Percentiles rank a stretch among this genome's conserved stretches.
Evolutionary conservation across 1,139 yeast genomes (phyloP).

Genomic region (Yamadazyma membranifaciens): DNA sequence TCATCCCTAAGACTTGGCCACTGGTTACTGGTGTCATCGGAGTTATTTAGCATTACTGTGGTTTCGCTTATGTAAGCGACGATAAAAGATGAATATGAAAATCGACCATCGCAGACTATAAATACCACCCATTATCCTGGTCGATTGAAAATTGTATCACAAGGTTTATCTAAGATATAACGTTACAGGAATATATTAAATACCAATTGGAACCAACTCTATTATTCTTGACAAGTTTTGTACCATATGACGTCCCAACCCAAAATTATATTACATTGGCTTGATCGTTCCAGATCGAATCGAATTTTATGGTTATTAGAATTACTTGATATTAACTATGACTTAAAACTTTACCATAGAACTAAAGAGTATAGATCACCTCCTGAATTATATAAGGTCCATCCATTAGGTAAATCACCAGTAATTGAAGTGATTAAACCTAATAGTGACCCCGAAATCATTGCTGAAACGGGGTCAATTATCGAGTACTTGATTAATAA

Average conservation of each 20-base stretch:
- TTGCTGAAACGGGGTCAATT: conserved; percentile 43
- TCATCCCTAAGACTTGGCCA: no score
- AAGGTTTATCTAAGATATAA: no score
- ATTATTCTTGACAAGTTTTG: no score
- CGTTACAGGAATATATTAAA: no score
- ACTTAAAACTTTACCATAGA: conserved; percentile 31
- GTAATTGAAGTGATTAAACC: conserved; percentile 32
- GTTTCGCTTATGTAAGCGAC: conserved; percentile 1
- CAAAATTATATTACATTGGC: conserved; percentile 19
- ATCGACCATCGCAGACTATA: background rate
- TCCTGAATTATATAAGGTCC: conserved; percentile 29
- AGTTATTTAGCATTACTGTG: no score
- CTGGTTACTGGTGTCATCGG: no score
- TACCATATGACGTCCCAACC: conserved; percentile 6
- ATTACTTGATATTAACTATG: conserved; percentile 33
- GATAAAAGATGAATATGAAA: background rate
- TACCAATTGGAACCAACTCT: no score
- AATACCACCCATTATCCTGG: background rate
- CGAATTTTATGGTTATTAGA: conserved; percentile 42
- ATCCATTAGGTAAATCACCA: conserved; percentile 44
- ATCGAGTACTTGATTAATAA: conserved; percentile 28
- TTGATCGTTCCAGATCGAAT: conserved; percentile 37
- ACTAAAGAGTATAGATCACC: conserved; percentile 34
- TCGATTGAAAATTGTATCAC: no score
- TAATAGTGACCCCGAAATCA: conserved; percentile 18